These are phyloP conservation scores for Backusella morwellensis DNA, from an alignment of 192 early-diverging fungal species.

Conservation along the genomic window DNA sequence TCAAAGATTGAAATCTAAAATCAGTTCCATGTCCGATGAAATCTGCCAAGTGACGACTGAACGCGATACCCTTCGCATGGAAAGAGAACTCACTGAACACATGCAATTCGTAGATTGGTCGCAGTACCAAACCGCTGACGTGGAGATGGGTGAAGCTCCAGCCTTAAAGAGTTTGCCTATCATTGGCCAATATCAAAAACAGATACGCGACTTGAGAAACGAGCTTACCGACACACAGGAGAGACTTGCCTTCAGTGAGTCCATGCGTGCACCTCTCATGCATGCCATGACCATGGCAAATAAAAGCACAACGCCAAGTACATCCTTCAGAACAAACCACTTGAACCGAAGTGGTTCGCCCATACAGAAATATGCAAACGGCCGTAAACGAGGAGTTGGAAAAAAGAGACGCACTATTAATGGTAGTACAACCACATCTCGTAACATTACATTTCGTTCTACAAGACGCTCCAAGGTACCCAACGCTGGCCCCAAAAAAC, in stretches of 20 bases:
- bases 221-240: conserved; percentile 34
- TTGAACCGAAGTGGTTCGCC: not conserved
- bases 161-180: conserved; percentile 5
- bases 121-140: not conserved
- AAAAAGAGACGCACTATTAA: conserved; percentile 6
- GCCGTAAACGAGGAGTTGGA: not conserved
- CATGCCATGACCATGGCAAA: not conserved
- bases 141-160: not conserved
- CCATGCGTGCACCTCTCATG: conserved; percentile 14
- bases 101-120: not conserved
- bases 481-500: not conserved
- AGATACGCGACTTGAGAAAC: conserved; percentile 26
- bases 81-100: conserved; percentile 28
- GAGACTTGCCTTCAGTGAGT: conserved; percentile 27
- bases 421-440: conserved; percentile 7
- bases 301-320: not conserved
- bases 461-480: conserved; percentile 7
- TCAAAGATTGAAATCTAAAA: conserved; percentile 41
- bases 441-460: conserved; percentile 10
- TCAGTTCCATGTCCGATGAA: conserved; percentile 38
- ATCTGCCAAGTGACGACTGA: conserved; percentile 41
- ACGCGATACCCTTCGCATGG: conserved; percentile 49
- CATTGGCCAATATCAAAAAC: conserved; percentile 22
- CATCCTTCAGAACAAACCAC: not conserved
- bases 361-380: not conserved